Conservation (phyloP, 2,329 filamentous ascomycete species). For the Fusarium poae region DNA sequence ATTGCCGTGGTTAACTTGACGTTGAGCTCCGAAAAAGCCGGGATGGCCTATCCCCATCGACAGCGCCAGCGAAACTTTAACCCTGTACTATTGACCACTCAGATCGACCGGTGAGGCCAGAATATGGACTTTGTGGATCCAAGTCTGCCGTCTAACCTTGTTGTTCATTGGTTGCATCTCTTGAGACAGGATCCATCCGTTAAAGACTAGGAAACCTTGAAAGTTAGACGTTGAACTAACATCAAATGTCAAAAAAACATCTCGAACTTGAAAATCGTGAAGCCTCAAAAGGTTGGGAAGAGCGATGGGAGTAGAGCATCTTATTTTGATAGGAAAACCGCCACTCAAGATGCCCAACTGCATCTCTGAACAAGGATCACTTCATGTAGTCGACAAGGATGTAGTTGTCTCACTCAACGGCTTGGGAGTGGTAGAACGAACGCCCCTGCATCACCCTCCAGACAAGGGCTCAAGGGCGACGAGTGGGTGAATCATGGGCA, state of each 20-base stretch:
- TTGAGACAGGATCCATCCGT: conserved; percentile 21
- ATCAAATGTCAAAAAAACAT: conserved; percentile 4
- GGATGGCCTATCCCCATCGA: not conserved
- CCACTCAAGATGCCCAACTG: conserved; percentile 11
- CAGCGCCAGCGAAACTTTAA: conserved; percentile 14
- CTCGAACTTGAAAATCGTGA: not conserved
- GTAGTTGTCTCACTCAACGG: conserved; percentile 24
- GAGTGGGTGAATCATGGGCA: conserved; percentile 32
- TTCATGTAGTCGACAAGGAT: conserved; percentile 24
- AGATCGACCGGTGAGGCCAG: conserved; percentile 34
- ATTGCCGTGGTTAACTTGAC: not conserved
- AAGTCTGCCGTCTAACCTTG: not conserved
- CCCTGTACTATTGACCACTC: conserved; percentile 11
- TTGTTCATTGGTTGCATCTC: conserved; percentile 11
- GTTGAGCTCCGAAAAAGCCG: not conserved
- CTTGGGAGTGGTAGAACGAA: conserved; percentile 27
- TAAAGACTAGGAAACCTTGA: conserved; percentile 23
- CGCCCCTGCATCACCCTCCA: conserved; percentile 37
- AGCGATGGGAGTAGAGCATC: not conserved
- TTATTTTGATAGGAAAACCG: not conserved
- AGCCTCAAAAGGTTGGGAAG: conserved; percentile 3
- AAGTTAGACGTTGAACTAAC: conserved; percentile 22
- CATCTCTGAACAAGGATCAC: conserved; percentile 20
- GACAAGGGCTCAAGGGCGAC: conserved; percentile 21
- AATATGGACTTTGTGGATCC: conserved; percentile 27